Evolutionary conservation across 306 rosid genomes (phyloP).

Genomic region (Trifolium fragiferum): DNA sequence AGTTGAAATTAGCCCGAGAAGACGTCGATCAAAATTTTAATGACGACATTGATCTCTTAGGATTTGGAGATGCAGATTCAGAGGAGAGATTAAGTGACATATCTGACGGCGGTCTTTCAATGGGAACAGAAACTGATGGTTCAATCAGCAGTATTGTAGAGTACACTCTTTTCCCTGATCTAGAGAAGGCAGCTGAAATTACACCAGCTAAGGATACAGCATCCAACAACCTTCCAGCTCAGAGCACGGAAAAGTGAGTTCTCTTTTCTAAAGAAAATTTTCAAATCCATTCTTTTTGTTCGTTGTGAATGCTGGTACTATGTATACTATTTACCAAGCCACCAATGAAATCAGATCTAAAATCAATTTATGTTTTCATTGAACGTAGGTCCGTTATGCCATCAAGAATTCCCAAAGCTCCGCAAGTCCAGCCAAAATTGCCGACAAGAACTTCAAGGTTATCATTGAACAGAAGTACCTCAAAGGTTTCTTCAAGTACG

Average conservation of each 20-base stretch:
- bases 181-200: conserved; percentile 56
- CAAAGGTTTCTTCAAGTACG: conserved; percentile 71
- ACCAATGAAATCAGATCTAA: not conserved
- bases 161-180: conserved; percentile 92
- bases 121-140: conserved; percentile 99
- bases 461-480: conserved; percentile 69
- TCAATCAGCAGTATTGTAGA: conserved; percentile 91
- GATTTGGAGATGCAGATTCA: conserved; percentile 91
- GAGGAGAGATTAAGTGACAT: conserved; percentile 97
- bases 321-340: conserved; percentile 23
- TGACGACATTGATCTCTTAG: conserved; percentile 83
- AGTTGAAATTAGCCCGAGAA: conserved; percentile 47
- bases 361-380: conserved; percentile 39
- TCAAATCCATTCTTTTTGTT: conserved; percentile 1
- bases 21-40: conserved; percentile 52
- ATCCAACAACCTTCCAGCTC: conserved; percentile 41
- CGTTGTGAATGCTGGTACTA: not conserved
- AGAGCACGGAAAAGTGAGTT: conserved; percentile 61
- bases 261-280: conserved; percentile 3
- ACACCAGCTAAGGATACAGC: conserved; percentile 44
- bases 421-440: conserved; percentile 48
- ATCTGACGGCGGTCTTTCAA: conserved; percentile 97
- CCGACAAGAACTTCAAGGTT: conserved; percentile 60
- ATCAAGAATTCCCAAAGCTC: conserved; percentile 69
- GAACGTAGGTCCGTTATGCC: conserved; percentile 58